Base-by-base conservation (phyloP, 108 stramenopile genomes). In the Cyclostephanos tholiformis region DNA sequence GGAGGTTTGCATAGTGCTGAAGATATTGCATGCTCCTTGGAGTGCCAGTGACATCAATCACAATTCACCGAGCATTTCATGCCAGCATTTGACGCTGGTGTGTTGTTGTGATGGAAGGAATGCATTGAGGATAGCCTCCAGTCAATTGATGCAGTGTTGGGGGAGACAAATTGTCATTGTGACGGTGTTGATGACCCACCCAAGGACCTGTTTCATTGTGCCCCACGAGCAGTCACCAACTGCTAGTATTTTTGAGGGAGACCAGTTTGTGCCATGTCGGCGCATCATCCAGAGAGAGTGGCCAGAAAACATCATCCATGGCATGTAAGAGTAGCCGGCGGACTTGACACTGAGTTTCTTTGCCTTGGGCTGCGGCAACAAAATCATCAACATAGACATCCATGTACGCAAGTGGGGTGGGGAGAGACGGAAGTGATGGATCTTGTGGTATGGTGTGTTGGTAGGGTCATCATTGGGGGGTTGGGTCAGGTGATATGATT, bases 201-300 rank as follows among this genome's bases (percentile, higher is more conserved):
- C 0, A 66, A 43, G 14, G 51, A 29, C 66, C 66, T n/a, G n/a
- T n/a, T n/a, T n/a, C n/a, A n/a, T n/a, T n/a, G n/a, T n/a, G n/a
- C n/a, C n/a, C n/a, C n/a, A 67, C 0, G 66, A 67, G 14, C 66
- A 67, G 9, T 67, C 65, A 0, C 79, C 82, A 25, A 74, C 68
- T 25, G 26, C 17, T 6, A 83, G 58, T 36, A n/a, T 83, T 83
- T 53, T 83, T 83, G 10, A 75, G 23, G 0, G 82, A 83, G 0
- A 64, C 72, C 8, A 76, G 82, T 6, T 77, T 76, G 0, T 38
- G 63, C 4, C 77, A 32, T 25, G 43, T 2, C 17, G 69, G 69
- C 32, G 52, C n/a, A 41, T 85, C 84, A n/a, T n/a, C n/a, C n/a
- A n/a, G n/a, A n/a, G n/a, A n/a, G n/a, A n/a, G n/a, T n/a, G n/a